These are phyloP conservation scores for Scheffersomyces amazonensis DNA, from an alignment of 805 yeast genomes.

Conservation along the genomic window DNA sequence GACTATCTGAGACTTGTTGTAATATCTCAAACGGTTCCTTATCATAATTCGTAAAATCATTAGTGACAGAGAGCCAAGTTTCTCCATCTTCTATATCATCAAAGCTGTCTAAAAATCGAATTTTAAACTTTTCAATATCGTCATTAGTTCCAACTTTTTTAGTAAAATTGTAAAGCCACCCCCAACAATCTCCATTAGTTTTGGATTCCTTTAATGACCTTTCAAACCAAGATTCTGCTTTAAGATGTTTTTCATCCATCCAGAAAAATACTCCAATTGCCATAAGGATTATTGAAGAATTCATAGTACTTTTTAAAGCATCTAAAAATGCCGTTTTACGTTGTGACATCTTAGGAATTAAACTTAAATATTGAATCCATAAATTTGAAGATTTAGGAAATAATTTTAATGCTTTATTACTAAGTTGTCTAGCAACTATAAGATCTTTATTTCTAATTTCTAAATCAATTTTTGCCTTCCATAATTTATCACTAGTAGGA, in stretches of 20 bases:
- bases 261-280: constrained; percentile 69
- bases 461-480: constrained; percentile 55
- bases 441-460: constrained; percentile 52
- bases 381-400: constrained; percentile 58
- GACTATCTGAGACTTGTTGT: constrained; percentile 19
- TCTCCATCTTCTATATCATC: constrained; percentile 63
- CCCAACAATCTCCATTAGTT: constrained; percentile 76
- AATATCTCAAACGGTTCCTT: constrained; percentile 40
- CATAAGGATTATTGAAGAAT: constrained; percentile 54
- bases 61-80: constrained; percentile 52
- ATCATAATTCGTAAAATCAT: constrained; percentile 46
- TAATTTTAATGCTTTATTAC: constrained; percentile 56
- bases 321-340: constrained; percentile 59
- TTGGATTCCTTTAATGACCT: constrained; percentile 56
- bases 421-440: constrained; percentile 50
- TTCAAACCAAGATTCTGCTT: constrained; percentile 73
- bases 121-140: constrained; percentile 34
- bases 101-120: constrained; percentile 24
- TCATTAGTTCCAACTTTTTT: constrained; percentile 34
- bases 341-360: constrained; percentile 46
- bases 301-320: constrained; percentile 67
- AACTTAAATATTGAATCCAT: constrained; percentile 62
- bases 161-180: constrained; percentile 54
- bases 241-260: constrained; percentile 58
- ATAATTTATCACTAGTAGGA: constrained; percentile 49